Conservation (phyloP, 2,329 filamentous ascomycete species). For the Rachicladosporium sp. region DNA sequence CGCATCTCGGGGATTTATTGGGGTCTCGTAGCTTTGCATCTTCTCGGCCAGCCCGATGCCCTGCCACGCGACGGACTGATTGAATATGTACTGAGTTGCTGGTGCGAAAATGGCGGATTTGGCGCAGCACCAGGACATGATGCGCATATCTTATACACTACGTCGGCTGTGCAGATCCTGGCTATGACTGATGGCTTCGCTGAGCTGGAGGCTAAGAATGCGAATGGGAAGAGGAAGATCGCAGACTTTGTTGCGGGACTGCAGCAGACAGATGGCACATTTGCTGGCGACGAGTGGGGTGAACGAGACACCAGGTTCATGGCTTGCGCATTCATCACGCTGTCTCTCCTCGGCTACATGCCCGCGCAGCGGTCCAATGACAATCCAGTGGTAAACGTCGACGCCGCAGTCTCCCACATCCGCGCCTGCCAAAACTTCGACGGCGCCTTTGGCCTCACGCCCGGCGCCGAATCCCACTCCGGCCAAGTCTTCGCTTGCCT, state of each 20-base stretch:
- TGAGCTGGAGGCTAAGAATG: slow-evolving; percentile 61
- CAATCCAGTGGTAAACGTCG: slow-evolving; percentile 53
- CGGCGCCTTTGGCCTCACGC: slow-evolving; percentile 79
- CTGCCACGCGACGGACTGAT: slow-evolving; percentile 71
- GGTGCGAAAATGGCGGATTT: slow-evolving; percentile 80
- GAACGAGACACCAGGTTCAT: slow-evolving; percentile 92
- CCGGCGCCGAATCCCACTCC: slow-evolving; percentile 85
- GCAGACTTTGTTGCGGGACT: slow-evolving; percentile 71
- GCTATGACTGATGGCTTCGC: slow-evolving; percentile 74
- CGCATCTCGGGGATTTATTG: slow-evolving; percentile 94
- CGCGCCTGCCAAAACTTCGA: slow-evolving; percentile 83
- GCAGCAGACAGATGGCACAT: slow-evolving; percentile 73
- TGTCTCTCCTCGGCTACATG: slow-evolving; percentile 69
- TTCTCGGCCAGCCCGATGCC: slow-evolving; percentile 69
- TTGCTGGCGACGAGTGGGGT: slow-evolving; percentile 91
- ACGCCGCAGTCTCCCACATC: slow-evolving; percentile 68
- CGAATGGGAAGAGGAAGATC: slow-evolving; percentile 56
- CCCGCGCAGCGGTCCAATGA: slow-evolving; percentile 24
- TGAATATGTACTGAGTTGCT: slow-evolving; percentile 89
- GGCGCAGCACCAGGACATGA: slow-evolving; percentile 90
- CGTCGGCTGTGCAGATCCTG: slow-evolving; percentile 88
- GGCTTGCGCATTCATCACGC: slow-evolving; percentile 76
- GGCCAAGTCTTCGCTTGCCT: slow-evolving; percentile 95
- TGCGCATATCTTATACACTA: slow-evolving; percentile 89
- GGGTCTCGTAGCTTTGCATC: slow-evolving; percentile 79